phyloP scores from a whole-genome alignment of 371 early-diverging fungal genomes.

The Rhizopus sp. region DNA sequence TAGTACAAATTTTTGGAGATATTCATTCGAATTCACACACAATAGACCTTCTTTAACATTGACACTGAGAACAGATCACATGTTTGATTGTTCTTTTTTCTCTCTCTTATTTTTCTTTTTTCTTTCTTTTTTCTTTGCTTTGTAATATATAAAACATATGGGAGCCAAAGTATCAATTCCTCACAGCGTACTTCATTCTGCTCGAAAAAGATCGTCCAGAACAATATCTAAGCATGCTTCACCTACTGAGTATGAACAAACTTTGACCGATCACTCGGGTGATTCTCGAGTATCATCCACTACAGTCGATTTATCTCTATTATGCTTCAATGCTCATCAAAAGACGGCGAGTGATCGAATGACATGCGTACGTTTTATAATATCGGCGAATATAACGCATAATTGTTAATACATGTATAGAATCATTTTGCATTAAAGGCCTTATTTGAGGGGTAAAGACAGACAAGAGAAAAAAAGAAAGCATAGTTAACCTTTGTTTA shows the following conservation, averaged over 20 bases:
- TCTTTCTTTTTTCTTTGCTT: too few relatives aligned
- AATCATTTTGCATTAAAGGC: slow-evolving; percentile 1
- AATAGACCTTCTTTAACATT: too few relatives aligned
- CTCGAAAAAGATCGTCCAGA: not conserved
- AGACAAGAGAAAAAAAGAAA: not conserved
- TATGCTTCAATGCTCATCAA: slow-evolving; percentile 1
- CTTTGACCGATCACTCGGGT: not conserved
- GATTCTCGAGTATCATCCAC: not conserved
- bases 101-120: not conserved
- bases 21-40: not conserved
- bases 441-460: slow-evolving; percentile 1
- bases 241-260: too few relatives aligned
- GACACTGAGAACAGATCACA: not conserved
- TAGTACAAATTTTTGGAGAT: not conserved
- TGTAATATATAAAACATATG: not conserved
- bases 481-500: not conserved
- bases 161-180: not conserved
- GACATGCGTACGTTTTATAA: not conserved
- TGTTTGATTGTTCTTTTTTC: not conserved
- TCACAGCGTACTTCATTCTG: not conserved
- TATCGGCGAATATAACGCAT: not conserved
- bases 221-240: not conserved
- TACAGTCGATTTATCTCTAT: slow-evolving; percentile 3
- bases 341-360: not conserved
- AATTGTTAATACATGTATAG: not conserved